Conservation (phyloP, 1,284 basidiomycete species). For the Pyrrhoderma noxium region DNA sequence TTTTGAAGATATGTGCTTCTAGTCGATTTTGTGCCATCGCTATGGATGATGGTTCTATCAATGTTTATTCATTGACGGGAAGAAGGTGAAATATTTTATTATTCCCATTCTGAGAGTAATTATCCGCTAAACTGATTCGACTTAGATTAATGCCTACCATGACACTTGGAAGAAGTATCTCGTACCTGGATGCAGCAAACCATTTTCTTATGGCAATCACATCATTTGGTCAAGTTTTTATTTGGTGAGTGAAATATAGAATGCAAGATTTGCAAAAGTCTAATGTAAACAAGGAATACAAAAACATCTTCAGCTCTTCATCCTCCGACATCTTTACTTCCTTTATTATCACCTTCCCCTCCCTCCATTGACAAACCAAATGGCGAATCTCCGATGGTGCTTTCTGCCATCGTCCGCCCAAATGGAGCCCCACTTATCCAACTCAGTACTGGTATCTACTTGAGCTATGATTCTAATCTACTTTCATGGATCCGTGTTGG, state of each 20-base stretch:
- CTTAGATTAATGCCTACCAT: slow-evolving; percentile 67
- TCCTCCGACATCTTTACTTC: slow-evolving; percentile 53
- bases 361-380: slow-evolving; percentile 10
- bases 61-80: slow-evolving; percentile 75
- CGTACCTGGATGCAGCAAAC: slow-evolving; percentile 60
- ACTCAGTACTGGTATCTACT: slow-evolving; percentile 65
- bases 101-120: neutral
- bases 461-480: slow-evolving; percentile 68
- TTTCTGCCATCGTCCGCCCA: slow-evolving; percentile 57
- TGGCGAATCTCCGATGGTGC: slow-evolving; percentile 16
- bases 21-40: slow-evolving; percentile 67
- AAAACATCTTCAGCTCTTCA: slow-evolving; percentile 58
- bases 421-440: slow-evolving; percentile 75
- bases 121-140: slow-evolving; percentile 9
- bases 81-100: slow-evolving; percentile 46
- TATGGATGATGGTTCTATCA: slow-evolving; percentile 68
- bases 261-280: neutral
- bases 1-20: slow-evolving; percentile 60
- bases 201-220: slow-evolving; percentile 68
- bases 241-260: slow-evolving; percentile 56
- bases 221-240: slow-evolving; percentile 57
- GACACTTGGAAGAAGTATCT: slow-evolving; percentile 63
- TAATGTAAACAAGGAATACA: slow-evolving; percentile 52
- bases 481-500: slow-evolving; percentile 66
- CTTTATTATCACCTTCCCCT: slow-evolving; percentile 39